These are phyloP conservation scores for Pythium guiyangense DNA, from an alignment of 352 stramenopile species.

Conservation along the genomic window DNA sequence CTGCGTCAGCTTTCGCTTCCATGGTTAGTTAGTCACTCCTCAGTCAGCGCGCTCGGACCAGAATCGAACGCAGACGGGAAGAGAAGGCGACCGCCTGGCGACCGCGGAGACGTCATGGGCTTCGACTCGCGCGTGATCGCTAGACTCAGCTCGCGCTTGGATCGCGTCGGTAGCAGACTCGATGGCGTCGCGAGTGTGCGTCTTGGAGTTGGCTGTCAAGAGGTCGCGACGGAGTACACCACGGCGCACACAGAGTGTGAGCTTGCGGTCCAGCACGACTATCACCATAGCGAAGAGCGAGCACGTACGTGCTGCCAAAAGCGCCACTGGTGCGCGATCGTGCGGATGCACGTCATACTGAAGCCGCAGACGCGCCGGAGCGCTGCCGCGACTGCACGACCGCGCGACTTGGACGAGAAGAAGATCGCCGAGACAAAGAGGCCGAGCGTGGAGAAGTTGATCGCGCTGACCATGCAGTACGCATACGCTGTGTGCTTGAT, in stretches of 20 bases:
- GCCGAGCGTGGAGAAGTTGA: slow-evolving; percentile 29
- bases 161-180: slow-evolving; percentile 9
- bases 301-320: background rate
- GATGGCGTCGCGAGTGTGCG: background rate
- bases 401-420: slow-evolving; percentile 19
- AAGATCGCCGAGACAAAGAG: slow-evolving; percentile 28
- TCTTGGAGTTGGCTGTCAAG: background rate
- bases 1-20: background rate
- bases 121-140: slow-evolving; percentile 7
- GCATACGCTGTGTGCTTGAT: slow-evolving; percentile 24
- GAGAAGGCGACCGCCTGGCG: slow-evolving; percentile 11
- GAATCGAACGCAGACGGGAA: slow-evolving; percentile 28
- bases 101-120: slow-evolving; percentile 11
- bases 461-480: slow-evolving; percentile 25
- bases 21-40: background rate
- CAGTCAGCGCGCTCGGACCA: slow-evolving; percentile 6
- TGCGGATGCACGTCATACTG: background rate
- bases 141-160: slow-evolving; percentile 6
- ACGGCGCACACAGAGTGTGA: background rate
- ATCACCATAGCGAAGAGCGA: too few relatives aligned
- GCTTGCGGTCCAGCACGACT: too few relatives aligned
- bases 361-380: slow-evolving; percentile 4
- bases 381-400: slow-evolving; percentile 3
- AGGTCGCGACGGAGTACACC: background rate
- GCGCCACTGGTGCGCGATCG: background rate